A percentile compares a stretch with the other conserved stretches of the same genome.
phyloP scores from a whole-genome alignment of 2,329 filamentous ascomycete genomes.

The Colletotrichum gigasporum region DNA sequence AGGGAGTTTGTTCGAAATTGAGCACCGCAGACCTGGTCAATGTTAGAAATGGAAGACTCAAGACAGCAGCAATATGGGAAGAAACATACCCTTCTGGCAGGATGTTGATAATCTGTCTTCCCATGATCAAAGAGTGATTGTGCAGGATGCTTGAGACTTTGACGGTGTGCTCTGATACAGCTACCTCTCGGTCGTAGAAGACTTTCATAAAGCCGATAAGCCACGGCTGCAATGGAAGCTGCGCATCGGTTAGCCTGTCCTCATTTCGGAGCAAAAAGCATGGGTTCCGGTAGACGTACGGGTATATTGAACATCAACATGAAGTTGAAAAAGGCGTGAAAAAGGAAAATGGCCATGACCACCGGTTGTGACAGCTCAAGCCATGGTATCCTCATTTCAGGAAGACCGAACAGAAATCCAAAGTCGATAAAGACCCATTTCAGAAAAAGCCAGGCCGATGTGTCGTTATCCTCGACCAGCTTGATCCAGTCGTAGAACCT shows the following conservation, averaged over 20 bases:
- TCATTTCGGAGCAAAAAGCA: neutral
- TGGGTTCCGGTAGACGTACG: constrained; percentile 53
- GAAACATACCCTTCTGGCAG: constrained; percentile 82
- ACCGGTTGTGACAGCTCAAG: constrained; percentile 86
- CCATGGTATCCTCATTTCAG: constrained; percentile 93
- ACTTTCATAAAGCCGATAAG: constrained; percentile 79
- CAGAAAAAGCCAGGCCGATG: constrained; percentile 89
- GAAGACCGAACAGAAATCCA: constrained; percentile 85
- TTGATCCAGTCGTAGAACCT: constrained; percentile 87
- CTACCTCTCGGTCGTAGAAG: constrained; percentile 91
- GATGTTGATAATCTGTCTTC: constrained; percentile 97
- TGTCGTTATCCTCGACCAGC: constrained; percentile 81
- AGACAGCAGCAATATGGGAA: neutral
- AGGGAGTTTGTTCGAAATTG: constrained; percentile 82
- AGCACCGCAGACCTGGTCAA: constrained; percentile 77
- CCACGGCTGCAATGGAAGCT: constrained; percentile 80
- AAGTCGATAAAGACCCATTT: constrained; percentile 95
- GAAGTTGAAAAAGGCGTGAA: constrained; percentile 79
- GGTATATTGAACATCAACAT: constrained; percentile 94
- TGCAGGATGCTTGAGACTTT: constrained; percentile 88
- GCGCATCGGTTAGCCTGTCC: constrained; percentile 10
- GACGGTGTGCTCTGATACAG: constrained; percentile 92
- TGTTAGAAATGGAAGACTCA: constrained; percentile 10
- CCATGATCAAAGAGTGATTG: constrained; percentile 92
- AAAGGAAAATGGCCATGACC: constrained; percentile 75